Percentiles rank a stretch among this genome's conserved stretches.
Conservation (phyloP, 139 green algal genomes). For the Chlamydomonas asymmetrica region DNA sequence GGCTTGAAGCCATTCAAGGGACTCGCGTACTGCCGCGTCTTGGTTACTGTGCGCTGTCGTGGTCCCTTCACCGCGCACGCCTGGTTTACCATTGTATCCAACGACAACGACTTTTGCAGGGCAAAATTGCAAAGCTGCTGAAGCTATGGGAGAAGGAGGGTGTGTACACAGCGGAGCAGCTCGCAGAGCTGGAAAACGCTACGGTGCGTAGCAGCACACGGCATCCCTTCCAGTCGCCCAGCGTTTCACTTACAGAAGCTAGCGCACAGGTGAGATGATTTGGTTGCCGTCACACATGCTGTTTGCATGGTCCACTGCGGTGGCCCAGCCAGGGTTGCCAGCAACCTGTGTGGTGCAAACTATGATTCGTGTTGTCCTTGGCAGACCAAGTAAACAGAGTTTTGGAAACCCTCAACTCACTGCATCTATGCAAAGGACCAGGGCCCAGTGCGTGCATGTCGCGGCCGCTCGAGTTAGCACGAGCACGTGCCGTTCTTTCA, state of each 20-base stretch:
- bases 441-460: neutral
- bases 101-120: too few species aligned
- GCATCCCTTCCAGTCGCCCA: conserved; percentile 14
- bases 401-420: neutral
- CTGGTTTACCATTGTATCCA: too few species aligned
- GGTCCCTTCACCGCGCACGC: too few species aligned
- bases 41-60: too few species aligned
- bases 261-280: conserved; percentile 14
- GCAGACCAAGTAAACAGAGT: neutral
- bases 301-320: too few species aligned
- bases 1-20: too few species aligned
- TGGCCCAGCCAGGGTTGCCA: too few species aligned
- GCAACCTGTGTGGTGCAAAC: neutral
- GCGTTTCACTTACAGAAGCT: conserved; percentile 24
- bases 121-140: conserved; percentile 13
- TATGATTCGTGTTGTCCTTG: too few species aligned
- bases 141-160: conserved; percentile 18
- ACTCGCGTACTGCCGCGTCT: too few species aligned
- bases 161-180: conserved; percentile 11
- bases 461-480: neutral
- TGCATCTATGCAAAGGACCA: neutral
- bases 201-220: neutral
- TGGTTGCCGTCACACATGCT: too few species aligned
- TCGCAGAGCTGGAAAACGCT: conserved; percentile 9
- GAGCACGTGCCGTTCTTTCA: neutral